Evolutionary conservation across 108 stramenopile species (phyloP), one percentile per base, ranked within the genome.

Genomic region (Nitzschia sp.): DNA sequence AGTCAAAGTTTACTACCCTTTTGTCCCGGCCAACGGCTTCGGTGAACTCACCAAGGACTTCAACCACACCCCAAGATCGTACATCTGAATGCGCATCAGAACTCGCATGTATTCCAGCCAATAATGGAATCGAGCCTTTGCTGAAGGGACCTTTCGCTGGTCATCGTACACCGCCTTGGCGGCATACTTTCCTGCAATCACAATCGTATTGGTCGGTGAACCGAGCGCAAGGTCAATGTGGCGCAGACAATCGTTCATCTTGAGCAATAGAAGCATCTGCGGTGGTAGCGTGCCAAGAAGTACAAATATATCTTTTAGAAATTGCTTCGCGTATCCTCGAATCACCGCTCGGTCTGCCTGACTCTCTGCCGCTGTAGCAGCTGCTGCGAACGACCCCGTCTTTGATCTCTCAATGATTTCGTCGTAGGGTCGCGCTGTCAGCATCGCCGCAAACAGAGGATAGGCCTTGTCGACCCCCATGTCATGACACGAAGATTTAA

Each of bases 171-270:
- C 81, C 0, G 88, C 85, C 59, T 64, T 65, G 1, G 90, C 81
- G 8, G 93, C 93, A 73, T 87, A 90, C 27, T 71, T 76, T 33
- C 93, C 93, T 47, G 88, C 84, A 21, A 94, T 76, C 2, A 90
- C 77, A 65, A 94, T 62, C 5, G 84, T 94, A 60, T 94, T 91
- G 34, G 84, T 71, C 1, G 93, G 93, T 2, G 86, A 86, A 9
- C 94, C 96, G 9, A 98, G 70, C 1, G 85, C 75, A 45, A 79
- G 72, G 72, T 98, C 97, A 48, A 98, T 89, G 74, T 97, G 97
- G 17, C 98, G 69, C 35, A 96, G 68, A 72, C 96, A 97, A 74
- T 98, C 97, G 65, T 97, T 96, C 91, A 92, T 96, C 66, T 98
- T 96, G n/a, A 98, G 81, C 33, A 98, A 72, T 21, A 98, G 70